phyloP scores from a whole-genome alignment of 2,329 filamentous ascomycete species.

The Immersiporthe knoxdaviesiana region DNA sequence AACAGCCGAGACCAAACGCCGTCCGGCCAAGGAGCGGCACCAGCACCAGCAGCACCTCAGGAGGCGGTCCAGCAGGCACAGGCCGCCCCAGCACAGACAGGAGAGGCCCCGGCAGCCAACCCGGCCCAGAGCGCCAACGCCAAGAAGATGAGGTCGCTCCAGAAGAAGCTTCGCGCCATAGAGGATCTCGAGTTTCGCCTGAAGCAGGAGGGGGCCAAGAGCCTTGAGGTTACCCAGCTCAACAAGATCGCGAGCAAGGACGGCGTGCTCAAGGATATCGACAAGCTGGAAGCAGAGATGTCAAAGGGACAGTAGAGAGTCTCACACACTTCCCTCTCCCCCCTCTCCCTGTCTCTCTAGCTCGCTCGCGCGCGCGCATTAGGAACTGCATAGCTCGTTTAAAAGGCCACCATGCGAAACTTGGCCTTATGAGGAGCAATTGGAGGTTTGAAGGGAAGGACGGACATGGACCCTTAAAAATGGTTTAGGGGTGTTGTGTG shows the following conservation, averaged over 20 bases:
- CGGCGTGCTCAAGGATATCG: slow-evolving; percentile 74
- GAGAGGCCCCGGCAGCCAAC: slow-evolving; percentile 47
- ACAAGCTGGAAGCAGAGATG: slow-evolving; percentile 12
- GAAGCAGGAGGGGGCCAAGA: slow-evolving; percentile 70
- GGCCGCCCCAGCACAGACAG: slow-evolving; percentile 36
- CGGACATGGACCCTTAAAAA: slow-evolving; percentile 2
- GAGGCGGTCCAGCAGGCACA: slow-evolving; percentile 32
- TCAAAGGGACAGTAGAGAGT: slow-evolving; percentile 8
- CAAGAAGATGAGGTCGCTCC: slow-evolving; percentile 89
- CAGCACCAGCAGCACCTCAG: slow-evolving; percentile 35
- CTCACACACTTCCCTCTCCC: not conserved
- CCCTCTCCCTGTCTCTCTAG: too few species aligned
- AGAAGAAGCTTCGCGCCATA: slow-evolving; percentile 98
- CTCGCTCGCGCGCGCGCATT: too few species aligned
- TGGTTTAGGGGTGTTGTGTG: not conserved
- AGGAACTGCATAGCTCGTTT: not conserved
- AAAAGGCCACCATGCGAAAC: not conserved
- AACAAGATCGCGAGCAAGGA: slow-evolving; percentile 96
- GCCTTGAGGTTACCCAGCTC: slow-evolving; percentile 96
- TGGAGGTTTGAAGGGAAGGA: not conserved
- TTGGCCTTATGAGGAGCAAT: too few species aligned
- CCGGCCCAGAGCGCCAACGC: slow-evolving; percentile 68
- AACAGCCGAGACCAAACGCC: slow-evolving; percentile 37
- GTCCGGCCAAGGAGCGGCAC: slow-evolving; percentile 30
- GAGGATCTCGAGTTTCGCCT: slow-evolving; percentile 98